A percentile compares a stretch with the other conserved stretches of the same genome.
These are phyloP conservation scores for Jaltomata sinuosa DNA, from an alignment of 257 asterid genomes.

Conservation along the genomic window DNA sequence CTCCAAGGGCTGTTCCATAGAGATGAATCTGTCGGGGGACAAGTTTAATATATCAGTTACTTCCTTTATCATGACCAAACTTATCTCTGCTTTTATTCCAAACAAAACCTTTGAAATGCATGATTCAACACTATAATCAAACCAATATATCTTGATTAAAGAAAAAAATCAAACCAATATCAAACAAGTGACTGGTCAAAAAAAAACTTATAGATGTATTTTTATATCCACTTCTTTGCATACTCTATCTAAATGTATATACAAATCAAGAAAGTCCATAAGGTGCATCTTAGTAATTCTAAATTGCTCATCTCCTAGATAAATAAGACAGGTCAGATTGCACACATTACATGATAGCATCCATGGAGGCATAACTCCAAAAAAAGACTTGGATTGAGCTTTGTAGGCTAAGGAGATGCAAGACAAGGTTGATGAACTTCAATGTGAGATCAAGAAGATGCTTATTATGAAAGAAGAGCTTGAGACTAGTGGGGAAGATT, in stretches of 20 bases:
- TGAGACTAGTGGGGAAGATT: neutral
- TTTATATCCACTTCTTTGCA: neutral
- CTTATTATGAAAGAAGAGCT: neutral
- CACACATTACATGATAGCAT: neutral
- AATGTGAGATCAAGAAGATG: neutral
- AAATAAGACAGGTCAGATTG: neutral
- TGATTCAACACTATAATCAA: neutral
- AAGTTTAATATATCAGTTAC: neutral
- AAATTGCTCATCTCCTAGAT: neutral
- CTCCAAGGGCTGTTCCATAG: conserved; percentile 95
- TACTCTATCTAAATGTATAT: neutral
- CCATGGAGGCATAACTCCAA: neutral
- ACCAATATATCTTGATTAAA: too few species aligned
- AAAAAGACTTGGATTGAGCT: neutral
- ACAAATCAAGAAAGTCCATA: neutral
- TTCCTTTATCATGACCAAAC: neutral
- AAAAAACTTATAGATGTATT: neutral
- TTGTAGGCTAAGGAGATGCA: neutral
- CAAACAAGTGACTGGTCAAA: neutral
- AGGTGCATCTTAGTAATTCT: neutral
- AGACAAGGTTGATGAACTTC: neutral
- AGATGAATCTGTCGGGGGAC: conserved; percentile 61
- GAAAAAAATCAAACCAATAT: neutral
- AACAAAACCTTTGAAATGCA: neutral
- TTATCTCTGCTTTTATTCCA: neutral